These are phyloP conservation scores for Amanita exitialis DNA, from an alignment of 768 basidiomycete genomes.

Conservation along the genomic window DNA sequence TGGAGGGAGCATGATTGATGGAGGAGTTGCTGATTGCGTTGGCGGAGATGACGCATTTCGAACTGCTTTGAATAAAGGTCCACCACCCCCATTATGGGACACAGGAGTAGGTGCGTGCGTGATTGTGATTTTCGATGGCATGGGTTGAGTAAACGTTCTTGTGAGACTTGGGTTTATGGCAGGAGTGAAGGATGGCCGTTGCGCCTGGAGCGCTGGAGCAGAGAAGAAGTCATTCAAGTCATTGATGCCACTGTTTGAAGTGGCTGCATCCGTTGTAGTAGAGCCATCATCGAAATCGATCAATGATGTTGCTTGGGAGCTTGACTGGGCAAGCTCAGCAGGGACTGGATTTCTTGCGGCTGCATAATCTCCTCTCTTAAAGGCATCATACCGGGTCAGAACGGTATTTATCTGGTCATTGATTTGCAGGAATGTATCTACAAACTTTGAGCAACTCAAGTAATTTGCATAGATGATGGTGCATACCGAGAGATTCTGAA, in stretches of 20 bases:
- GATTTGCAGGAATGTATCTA: slow-evolving; percentile 89
- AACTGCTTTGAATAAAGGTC: slow-evolving; percentile 8
- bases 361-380: slow-evolving; percentile 82
- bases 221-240: slow-evolving; percentile 62
- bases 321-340: slow-evolving; percentile 34
- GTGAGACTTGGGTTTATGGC: background rate
- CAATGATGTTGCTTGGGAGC: slow-evolving; percentile 37
- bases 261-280: slow-evolving; percentile 10
- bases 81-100: slow-evolving; percentile 14
- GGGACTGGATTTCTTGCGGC: slow-evolving; percentile 63
- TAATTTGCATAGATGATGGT: slow-evolving; percentile 1
- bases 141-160: slow-evolving; percentile 1
- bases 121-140: slow-evolving; percentile 8
- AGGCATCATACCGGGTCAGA: slow-evolving; percentile 82
- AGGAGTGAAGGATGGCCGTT: background rate
- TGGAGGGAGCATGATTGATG: slow-evolving; percentile 28
- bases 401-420: slow-evolving; percentile 98
- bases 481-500: slow-evolving; percentile 77
- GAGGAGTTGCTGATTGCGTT: slow-evolving; percentile 22
- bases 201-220: slow-evolving; percentile 15
- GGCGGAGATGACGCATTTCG: slow-evolving; percentile 15
- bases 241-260: slow-evolving; percentile 21
- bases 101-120: slow-evolving; percentile 18
- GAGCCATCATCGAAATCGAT: slow-evolving; percentile 68
- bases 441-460: background rate